Evolutionary conservation across 1,139 yeast genomes (phyloP), one percentile per base, ranked within the genome.

Genomic region (Nakaseomyces nivariensis): DNA sequence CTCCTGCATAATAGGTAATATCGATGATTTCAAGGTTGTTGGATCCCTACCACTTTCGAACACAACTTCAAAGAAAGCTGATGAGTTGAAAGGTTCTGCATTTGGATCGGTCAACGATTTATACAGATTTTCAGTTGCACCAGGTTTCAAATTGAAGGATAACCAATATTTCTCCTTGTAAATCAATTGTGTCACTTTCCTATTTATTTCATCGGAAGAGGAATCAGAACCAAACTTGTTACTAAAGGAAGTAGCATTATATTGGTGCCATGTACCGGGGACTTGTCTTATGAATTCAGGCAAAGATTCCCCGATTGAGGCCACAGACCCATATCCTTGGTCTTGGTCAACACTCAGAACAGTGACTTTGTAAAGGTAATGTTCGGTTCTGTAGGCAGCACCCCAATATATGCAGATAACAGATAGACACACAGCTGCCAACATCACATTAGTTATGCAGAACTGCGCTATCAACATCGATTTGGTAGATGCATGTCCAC

Each of bases 31-130:
- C 56, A 76, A 62, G 8, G 76, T 72, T 3, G 72, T 64, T 46
- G 72, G 71, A 58, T 81, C 85, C 53, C 83, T 67, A 1, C 79
- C 84, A 1, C 77, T 69, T 60, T 78, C 82, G 58, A 72, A 80
- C 36, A 72, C 59, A 8, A 66, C 62, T 33, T 67, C 65, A 17
- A 76, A 64, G 11, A 59, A 58, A 1, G 52, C 37, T 1, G 58
- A 55, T 44, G 54, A 58, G 46, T 53, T 54, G 46, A 64, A 68
- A 6, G 59, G 46, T 13, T 54, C 46, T 3, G 66, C 55, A 47
- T 64, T 58, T 13, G 58, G 61, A 13, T 54, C 55, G 3, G 60
- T 56, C 45, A 77, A 58, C 3, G 76, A 70, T 5, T 66, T 55
- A 46, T 64, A 65, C 13, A 78, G 57, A n/a, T 59, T 52, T 27